These are phyloP conservation scores for Apiospora marii DNA, from an alignment of 2,329 filamentous ascomycete genomes.

Conservation along the genomic window DNA sequence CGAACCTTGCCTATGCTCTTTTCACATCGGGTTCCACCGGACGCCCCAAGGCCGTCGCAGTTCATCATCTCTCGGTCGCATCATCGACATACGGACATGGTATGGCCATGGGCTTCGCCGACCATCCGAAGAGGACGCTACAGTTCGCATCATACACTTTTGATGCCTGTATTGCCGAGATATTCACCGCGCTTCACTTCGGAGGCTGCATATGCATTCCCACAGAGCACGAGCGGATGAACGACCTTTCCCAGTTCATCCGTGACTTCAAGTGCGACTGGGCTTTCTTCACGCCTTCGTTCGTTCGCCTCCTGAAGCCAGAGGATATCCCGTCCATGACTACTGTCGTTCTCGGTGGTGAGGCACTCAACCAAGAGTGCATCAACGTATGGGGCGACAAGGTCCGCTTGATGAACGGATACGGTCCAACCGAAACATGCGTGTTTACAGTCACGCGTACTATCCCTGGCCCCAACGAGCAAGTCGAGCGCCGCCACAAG, in stretches of 20 bases:
- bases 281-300: conserved; percentile 21
- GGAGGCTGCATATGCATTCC: conserved; percentile 22
- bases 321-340: conserved; percentile 16
- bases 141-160: conserved; percentile 21
- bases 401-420: conserved; percentile 14
- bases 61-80: background rate
- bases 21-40: conserved; percentile 23
- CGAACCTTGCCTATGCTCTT: conserved; percentile 13
- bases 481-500: background rate
- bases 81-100: conserved; percentile 3
- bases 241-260: conserved; percentile 16
- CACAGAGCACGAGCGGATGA: conserved; percentile 12
- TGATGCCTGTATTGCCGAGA: conserved; percentile 18
- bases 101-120: conserved; percentile 40
- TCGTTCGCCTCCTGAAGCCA: conserved; percentile 3
- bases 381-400: conserved; percentile 10
- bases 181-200: conserved; percentile 20
- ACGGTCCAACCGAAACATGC: conserved; percentile 19
- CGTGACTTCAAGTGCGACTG: background rate
- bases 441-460: background rate
- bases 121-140: conserved; percentile 29
- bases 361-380: conserved; percentile 3
- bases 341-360: conserved; percentile 16
- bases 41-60: conserved; percentile 17
- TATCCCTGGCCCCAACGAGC: background rate